A percentile compares a stretch with the other conserved stretches of the same genome.
Conservation (phyloP, 179 eudicot species). For the Heliamphora pulchella region DNA sequence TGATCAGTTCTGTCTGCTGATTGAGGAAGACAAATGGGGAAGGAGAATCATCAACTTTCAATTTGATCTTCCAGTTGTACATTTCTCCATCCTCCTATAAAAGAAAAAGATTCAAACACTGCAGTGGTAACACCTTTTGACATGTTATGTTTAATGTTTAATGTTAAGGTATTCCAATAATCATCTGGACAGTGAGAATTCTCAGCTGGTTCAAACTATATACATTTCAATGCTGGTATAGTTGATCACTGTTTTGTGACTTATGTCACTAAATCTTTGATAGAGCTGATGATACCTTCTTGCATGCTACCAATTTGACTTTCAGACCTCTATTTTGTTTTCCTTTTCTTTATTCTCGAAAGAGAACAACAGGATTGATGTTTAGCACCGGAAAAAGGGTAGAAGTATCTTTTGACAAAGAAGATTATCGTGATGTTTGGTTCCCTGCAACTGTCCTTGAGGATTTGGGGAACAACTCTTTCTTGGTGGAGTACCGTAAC, state of each 20-base stretch:
- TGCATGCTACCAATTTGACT: not conserved
- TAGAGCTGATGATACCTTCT: not conserved
- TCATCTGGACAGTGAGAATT: not conserved
- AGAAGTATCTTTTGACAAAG: constrained; percentile 52
- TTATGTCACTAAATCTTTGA: not conserved
- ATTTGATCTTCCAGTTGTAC: too few relatives aligned
- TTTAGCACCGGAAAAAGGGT: constrained; percentile 44
- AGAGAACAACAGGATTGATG: constrained; percentile 40
- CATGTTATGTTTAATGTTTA: not conserved
- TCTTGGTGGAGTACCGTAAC: constrained; percentile 37
- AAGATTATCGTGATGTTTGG: constrained; percentile 45
- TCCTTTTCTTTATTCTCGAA: constrained; percentile 9
- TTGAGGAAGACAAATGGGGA: too few relatives aligned
- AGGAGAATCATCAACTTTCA: too few relatives aligned
- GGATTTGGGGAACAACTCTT: constrained; percentile 25
- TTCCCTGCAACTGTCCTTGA: constrained; percentile 50
- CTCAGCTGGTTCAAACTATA: not conserved
- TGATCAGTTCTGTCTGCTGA: too few relatives aligned
- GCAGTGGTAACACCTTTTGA: not conserved
- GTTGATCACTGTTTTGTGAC: too few relatives aligned
- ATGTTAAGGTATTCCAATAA: not conserved
- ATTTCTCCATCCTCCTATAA: not conserved
- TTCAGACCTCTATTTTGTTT: not conserved
- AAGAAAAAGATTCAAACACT: not conserved
- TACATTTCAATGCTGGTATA: not conserved